Evolutionary conservation across 192 early-diverging fungal genomes (phyloP), one percentile per base, ranked within the genome.

Genomic region (Entrophospora sp.): DNA sequence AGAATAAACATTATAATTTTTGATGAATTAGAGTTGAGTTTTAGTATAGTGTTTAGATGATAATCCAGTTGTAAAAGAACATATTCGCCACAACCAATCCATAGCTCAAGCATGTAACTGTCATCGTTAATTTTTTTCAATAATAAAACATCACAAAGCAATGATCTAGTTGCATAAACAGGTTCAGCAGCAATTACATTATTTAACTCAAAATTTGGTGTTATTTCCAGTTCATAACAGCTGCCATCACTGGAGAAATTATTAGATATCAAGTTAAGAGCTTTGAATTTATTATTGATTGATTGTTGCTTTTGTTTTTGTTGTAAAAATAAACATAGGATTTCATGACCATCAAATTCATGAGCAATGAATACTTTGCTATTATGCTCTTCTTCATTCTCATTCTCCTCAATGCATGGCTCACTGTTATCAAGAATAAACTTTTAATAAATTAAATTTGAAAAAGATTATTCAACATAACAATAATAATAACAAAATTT

Each of bases 151-250:
- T 83, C 81, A 18, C 53, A 37, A 14, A 64, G 46, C 4, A 68
- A 42, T 5, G 20, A 22, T 22, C 78, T 57, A 18, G 77, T 82
- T 56, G 69, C 72, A 16, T 60, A 58, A 14, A 80, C 43, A 8
- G 72, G 66, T 3, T 73, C 49, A 2, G 81, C 80, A 24, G 72
- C 77, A n/a, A 71, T 38, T 20, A 66, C 79, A 0, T 70, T 67
- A 22, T n/a, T n/a, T 48, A 38, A 36, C 36, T 69, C 59, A 68
- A 68, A 77, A 34, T 72, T 57, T 5, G 58, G n/a, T 9, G 38
- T 34, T 24, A 69, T 51, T 45, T 64, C 48, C 28, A 56, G 35
- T 27, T 24, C 38, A 63, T 63, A n/a, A n/a, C n/a, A n/a, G n/a
- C n/a, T n/a, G n/a, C n/a, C n/a, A n/a, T n/a, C n/a, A n/a, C n/a